These are phyloP conservation scores for Ophiorrhiza pumila DNA, from an alignment of 257 asterid genomes.

Conservation along the genomic window DNA sequence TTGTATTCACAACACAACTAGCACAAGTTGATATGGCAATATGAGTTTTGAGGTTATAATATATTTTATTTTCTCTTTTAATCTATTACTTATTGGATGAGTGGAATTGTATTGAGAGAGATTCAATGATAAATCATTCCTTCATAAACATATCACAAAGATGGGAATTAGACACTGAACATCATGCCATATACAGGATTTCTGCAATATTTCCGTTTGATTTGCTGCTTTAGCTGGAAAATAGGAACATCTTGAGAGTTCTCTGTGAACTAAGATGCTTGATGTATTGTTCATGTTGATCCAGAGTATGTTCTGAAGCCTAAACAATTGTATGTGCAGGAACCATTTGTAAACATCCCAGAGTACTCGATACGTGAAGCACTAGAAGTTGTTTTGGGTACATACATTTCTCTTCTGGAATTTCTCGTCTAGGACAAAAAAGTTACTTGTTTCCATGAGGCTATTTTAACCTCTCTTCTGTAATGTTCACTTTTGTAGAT, in stretches of 20 bases:
- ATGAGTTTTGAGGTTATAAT: background rate
- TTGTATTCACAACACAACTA: background rate
- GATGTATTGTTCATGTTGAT: background rate
- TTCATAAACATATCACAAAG: background rate
- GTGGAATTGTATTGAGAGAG: background rate
- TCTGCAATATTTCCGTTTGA: background rate
- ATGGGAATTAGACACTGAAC: background rate
- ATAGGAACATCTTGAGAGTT: background rate
- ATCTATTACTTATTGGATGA: background rate
- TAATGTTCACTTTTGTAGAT: conserved; percentile 39
- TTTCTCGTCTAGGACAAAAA: background rate
- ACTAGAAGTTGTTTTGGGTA: conserved; percentile 60
- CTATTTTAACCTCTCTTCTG: conserved; percentile 4
- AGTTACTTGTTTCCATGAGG: background rate
- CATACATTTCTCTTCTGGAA: background rate
- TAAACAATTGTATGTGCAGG: conserved; percentile 46
- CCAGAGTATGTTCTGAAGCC: conserved; percentile 2
- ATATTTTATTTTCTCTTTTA: background rate
- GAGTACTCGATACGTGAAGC: conserved; percentile 56
- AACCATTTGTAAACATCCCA: conserved; percentile 62
- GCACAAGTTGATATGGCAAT: background rate
- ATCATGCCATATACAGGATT: background rate
- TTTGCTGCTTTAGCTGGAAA: background rate
- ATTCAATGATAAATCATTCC: background rate
- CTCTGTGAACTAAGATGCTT: background rate